Evolutionary conservation across 1,284 basidiomycete genomes (phyloP).

Genomic region (Fomitopsis pinicola): DNA sequence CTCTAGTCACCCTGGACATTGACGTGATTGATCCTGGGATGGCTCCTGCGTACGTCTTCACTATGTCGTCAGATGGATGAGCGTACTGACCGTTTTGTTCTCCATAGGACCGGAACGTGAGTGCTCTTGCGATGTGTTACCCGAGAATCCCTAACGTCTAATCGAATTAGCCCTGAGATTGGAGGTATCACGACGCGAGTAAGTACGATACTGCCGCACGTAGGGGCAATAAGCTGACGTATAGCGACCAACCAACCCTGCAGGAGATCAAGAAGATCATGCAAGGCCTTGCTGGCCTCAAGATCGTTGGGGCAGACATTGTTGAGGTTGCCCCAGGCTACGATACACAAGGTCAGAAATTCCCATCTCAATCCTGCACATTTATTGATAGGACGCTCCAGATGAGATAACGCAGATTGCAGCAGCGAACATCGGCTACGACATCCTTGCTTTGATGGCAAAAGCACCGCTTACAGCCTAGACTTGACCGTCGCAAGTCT

Average conservation of each 20-base stretch:
- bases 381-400: conserved; percentile 6
- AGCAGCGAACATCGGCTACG: conserved; percentile 31
- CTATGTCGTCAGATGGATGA: too few species aligned
- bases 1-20: conserved; percentile 29
- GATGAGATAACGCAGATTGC: conserved; percentile 32
- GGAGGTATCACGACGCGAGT: conserved; percentile 35
- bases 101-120: conserved; percentile 34
- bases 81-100: background rate
- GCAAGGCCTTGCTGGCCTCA: conserved; percentile 32
- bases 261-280: conserved; percentile 38
- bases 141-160: background rate
- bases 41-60: conserved; percentile 33
- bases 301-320: conserved; percentile 36
- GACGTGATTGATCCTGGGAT: conserved; percentile 34
- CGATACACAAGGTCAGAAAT: conserved; percentile 24
- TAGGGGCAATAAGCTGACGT: background rate
- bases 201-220: background rate
- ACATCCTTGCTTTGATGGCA: conserved; percentile 29
- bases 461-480: conserved; percentile 23
- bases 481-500: background rate
- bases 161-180: conserved; percentile 26
- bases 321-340: conserved; percentile 35
- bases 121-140: conserved; percentile 2
- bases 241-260: background rate
- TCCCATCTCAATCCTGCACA: too few species aligned